Percentiles rank a stretch among this genome's conserved stretches.
Conservation (phyloP, 805 yeast genomes). For the Candida krabiensis region DNA sequence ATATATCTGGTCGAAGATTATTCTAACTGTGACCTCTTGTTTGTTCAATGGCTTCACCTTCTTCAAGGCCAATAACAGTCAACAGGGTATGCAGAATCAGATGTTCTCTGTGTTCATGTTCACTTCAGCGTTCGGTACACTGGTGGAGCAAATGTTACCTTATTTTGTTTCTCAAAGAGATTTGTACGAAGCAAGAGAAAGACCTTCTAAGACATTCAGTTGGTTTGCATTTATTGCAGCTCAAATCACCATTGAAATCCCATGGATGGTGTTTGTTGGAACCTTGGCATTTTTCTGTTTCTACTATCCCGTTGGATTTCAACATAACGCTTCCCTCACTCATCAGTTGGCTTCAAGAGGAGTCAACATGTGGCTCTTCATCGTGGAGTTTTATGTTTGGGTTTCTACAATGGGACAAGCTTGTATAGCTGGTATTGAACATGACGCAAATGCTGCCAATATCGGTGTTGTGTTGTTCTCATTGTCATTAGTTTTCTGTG, state of each 20-base stretch:
- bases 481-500: slow-evolving; percentile 61
- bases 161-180: slow-evolving; percentile 56
- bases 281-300: slow-evolving; percentile 46
- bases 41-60: slow-evolving; percentile 56
- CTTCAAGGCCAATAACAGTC: slow-evolving; percentile 51
- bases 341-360: slow-evolving; percentile 43
- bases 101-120: slow-evolving; percentile 50
- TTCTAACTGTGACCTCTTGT: slow-evolving; percentile 37
- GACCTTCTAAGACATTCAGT: slow-evolving; percentile 67
- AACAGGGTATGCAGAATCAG: slow-evolving; percentile 57
- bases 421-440: slow-evolving; percentile 53
- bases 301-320: slow-evolving; percentile 34
- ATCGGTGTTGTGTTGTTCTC: slow-evolving; percentile 53
- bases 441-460: slow-evolving; percentile 64
- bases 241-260: slow-evolving; percentile 56
- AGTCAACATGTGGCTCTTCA: slow-evolving; percentile 47
- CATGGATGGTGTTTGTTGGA: slow-evolving; percentile 50
- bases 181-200: slow-evolving; percentile 66
- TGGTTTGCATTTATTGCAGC: slow-evolving; percentile 60
- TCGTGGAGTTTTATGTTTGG: slow-evolving; percentile 34
- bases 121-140: slow-evolving; percentile 56
- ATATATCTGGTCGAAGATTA: slow-evolving; percentile 47
- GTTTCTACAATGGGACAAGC: slow-evolving; percentile 46
- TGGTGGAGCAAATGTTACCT: slow-evolving; percentile 62
- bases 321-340: slow-evolving; percentile 34